These are phyloP conservation scores for Podaxis rugospora DNA, from an alignment of 768 basidiomycete species.

Conservation along the genomic window DNA sequence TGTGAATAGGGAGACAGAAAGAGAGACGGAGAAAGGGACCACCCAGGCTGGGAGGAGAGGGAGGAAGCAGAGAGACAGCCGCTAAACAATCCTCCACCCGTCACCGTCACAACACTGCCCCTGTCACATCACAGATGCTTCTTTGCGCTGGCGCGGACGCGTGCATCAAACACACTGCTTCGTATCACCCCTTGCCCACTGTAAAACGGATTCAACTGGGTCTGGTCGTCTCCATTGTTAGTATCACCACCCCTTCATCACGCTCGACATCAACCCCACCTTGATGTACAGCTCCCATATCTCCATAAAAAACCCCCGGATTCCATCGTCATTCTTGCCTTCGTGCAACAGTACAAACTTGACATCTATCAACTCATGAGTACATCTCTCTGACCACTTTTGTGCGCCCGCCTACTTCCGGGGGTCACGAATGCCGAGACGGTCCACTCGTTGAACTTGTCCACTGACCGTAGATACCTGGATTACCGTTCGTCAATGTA, in stretches of 20 bases:
- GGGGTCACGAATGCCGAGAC: slow-evolving; percentile 95
- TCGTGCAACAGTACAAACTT: slow-evolving; percentile 96
- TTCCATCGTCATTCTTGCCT: slow-evolving; percentile 95
- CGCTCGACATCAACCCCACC: slow-evolving; percentile 36
- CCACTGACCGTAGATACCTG: slow-evolving; percentile 94
- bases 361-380: slow-evolving; percentile 58
- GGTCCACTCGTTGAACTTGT: slow-evolving; percentile 99
- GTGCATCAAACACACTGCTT: slow-evolving; percentile 75
- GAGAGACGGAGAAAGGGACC: slow-evolving; percentile 24
- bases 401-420: slow-evolving; percentile 63
- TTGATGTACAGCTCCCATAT: slow-evolving; percentile 98
- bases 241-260: background rate
- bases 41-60: slow-evolving; percentile 30
- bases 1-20: slow-evolving; percentile 22
- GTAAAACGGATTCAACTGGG: slow-evolving; percentile 93
- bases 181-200: slow-evolving; percentile 82
- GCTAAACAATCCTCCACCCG: slow-evolving; percentile 6
- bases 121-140: slow-evolving; percentile 58
- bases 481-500: slow-evolving; percentile 10
- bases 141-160: slow-evolving; percentile 83
- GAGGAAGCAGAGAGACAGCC: slow-evolving; percentile 25
- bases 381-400: background rate
- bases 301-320: slow-evolving; percentile 87
- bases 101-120: slow-evolving; percentile 17
- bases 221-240: slow-evolving; percentile 39